Conservation (phyloP, 129 eudicot species). For the Escallonia rubra region DNA sequence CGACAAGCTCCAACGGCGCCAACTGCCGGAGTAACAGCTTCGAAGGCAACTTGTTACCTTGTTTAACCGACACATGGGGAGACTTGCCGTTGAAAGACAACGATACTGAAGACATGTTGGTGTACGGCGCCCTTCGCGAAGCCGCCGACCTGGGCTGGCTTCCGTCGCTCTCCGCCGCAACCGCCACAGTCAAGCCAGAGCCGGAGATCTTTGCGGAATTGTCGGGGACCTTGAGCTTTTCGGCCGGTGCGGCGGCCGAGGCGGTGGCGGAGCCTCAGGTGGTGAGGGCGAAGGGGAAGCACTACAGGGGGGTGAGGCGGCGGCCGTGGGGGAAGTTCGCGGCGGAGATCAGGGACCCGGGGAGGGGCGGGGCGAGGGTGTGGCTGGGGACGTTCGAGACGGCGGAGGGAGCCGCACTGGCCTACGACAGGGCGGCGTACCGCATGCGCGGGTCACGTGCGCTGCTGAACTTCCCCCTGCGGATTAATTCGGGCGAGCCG, state of each 20-base stretch:
- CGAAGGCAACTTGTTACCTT: constrained; percentile 24
- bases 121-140: constrained; percentile 34
- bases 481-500: constrained; percentile 82
- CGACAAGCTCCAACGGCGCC: constrained; percentile 12
- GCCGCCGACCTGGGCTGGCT: constrained; percentile 24
- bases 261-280: constrained; percentile 7
- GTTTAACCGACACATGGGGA: constrained; percentile 40
- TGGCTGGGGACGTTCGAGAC: constrained; percentile 87
- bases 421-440: constrained; percentile 72
- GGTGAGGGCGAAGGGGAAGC: constrained; percentile 37
- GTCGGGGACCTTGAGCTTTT: constrained; percentile 2
- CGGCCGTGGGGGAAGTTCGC: constrained; percentile 92
- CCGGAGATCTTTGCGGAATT: constrained; percentile 15
- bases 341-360: constrained; percentile 87
- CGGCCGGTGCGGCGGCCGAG: constrained; percentile 1
- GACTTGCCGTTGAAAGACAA: constrained; percentile 38
- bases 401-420: constrained; percentile 85
- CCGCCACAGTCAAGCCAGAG: constrained; percentile 31
- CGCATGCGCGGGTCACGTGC: constrained; percentile 86
- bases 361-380: constrained; percentile 79
- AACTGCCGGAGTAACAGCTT: constrained; percentile 24
- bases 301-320: constrained; percentile 66
- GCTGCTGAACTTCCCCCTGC: constrained; percentile 62
- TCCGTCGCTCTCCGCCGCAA: constrained; percentile 1
- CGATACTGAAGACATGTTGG: constrained; percentile 50